Base-by-base conservation (phyloP, 139 green algal species). In the Protoeuglena noctilucae region DNA sequence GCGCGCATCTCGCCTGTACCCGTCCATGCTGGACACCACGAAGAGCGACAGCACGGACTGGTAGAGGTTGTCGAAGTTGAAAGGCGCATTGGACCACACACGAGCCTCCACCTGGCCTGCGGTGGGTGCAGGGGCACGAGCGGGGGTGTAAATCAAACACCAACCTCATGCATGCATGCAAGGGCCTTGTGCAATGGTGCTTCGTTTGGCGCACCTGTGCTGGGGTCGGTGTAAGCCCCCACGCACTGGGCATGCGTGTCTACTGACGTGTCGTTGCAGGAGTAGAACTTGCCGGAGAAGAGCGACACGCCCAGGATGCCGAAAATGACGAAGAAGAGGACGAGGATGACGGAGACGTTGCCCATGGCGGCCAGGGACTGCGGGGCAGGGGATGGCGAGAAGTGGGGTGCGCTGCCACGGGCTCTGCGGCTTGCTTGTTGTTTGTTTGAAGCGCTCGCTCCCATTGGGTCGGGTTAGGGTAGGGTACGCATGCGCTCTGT, bases 281-380 rank as follows among this genome's bases (percentile, higher is more conserved):
- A 77, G 43, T 65, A 68, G 26, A 75, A 64, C 51, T 56, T 62
- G 17, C 75, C 77, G 14, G 52, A 68, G 63, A 88, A 83, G 4
- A 90, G 72, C 62, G 89, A 76, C 45, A 85, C 70, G 4, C 81
- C 84, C 29, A 93, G 62, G 53, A 91, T 88, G 57, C 73, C 82
- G 62, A 91, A 93, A 28, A 93, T 80, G 31, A 86, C 22, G 64
- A 87, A 84, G 51, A 83, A 78, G 4, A 93, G 64, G 28, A 80
- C 34, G 26, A 74, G 67, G 16, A 93, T 64, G 4, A 86, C 53
- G 56, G 70, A 69, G 2, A 93, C 80, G 49, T 91, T 89, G 53
- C 53, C 75, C 73, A 89, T 84, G 28, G 76, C 67, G 2, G 70
- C 65, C 41, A 88, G 53, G 24, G 56, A 77, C 22, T n/a, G n/a